Conservation (phyloP, 2,329 filamentous ascomycete species). For the Phialemoniopsis sp. region DNA sequence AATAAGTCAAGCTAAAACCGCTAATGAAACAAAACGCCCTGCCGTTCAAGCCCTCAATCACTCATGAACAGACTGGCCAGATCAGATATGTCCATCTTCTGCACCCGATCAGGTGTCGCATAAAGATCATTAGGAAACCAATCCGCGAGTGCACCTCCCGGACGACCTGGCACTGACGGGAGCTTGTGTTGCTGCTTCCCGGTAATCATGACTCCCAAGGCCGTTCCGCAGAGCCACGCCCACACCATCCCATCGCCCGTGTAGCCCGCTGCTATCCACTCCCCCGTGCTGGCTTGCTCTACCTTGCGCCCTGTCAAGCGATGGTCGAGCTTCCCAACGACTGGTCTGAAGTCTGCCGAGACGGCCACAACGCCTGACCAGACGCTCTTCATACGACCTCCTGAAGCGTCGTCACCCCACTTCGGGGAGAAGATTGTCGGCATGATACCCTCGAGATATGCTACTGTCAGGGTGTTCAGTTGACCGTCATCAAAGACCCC, state of each 20-base stretch:
- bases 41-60: too few species aligned
- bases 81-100: constrained; percentile 28
- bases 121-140: constrained; percentile 36
- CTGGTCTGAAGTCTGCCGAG: constrained; percentile 40
- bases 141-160: constrained; percentile 24
- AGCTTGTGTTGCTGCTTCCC: constrained; percentile 27
- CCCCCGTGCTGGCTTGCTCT: constrained; percentile 19
- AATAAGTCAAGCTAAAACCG: too few species aligned
- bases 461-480: constrained; percentile 30
- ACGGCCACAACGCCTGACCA: constrained; percentile 48
- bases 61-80: constrained; percentile 16
- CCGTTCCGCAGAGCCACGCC: constrained; percentile 46
- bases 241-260: constrained; percentile 49
- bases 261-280: constrained; percentile 50
- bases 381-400: constrained; percentile 25
- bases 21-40: too few species aligned
- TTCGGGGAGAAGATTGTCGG: constrained; percentile 32
- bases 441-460: constrained; percentile 36
- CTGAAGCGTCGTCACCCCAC: constrained; percentile 23
- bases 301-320: constrained; percentile 19
- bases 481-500: constrained; percentile 41
- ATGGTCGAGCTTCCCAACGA: constrained; percentile 40
- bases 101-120: constrained; percentile 25
- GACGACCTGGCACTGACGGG: constrained; percentile 23
- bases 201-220: constrained; percentile 39